These are phyloP conservation scores for Aspergillus hancockii DNA, from an alignment of 495 filamentous ascomycete genomes.

Conservation along the genomic window DNA sequence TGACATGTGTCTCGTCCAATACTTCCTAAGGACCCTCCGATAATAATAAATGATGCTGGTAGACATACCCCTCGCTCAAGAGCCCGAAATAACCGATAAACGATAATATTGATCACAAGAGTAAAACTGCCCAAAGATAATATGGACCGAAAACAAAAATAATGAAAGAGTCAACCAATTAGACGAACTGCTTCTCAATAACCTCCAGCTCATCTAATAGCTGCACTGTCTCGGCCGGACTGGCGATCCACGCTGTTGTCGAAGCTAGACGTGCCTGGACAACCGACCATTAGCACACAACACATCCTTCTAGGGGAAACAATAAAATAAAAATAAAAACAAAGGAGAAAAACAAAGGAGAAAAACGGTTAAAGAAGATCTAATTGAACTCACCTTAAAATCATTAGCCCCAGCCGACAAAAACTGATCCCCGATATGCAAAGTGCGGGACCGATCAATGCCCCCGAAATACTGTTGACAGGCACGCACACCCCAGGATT, in stretches of 20 bases:
- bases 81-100: too few species aligned
- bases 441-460: constrained; percentile 62
- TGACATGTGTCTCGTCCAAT: too few species aligned
- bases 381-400: constrained; percentile 67
- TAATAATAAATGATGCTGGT: too few species aligned
- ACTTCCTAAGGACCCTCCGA: too few species aligned
- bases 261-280: constrained; percentile 60
- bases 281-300: neutral
- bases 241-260: constrained; percentile 88
- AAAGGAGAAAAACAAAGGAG: too few species aligned
- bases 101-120: too few species aligned
- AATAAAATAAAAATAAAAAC: neutral
- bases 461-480: constrained; percentile 90
- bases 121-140: too few species aligned
- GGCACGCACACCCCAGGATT: constrained; percentile 87
- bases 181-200: constrained; percentile 20
- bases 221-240: constrained; percentile 82
- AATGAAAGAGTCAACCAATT: neutral
- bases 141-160: neutral
- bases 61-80: too few species aligned
- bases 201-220: constrained; percentile 75
- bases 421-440: constrained; percentile 96
- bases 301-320: too few species aligned
- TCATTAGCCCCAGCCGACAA: constrained; percentile 94
- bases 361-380: too few species aligned